Conservation (phyloP, 2,329 filamentous ascomycete species). For the Sordariomycetes sp. region DNA sequence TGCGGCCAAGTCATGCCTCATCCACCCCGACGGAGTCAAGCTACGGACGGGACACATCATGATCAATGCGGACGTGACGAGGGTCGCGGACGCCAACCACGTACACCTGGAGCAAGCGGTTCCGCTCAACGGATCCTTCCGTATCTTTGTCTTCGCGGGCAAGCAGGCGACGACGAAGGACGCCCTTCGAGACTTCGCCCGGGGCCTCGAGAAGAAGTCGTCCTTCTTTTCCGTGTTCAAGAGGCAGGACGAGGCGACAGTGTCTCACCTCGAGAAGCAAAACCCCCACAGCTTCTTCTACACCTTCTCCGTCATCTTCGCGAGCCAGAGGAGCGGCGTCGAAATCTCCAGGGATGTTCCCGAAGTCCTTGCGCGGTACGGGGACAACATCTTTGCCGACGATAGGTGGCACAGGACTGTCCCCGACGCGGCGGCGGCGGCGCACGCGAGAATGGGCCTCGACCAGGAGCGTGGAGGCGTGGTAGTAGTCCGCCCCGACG, state of each 20-base stretch:
- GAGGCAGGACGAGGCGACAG: constrained; percentile 46
- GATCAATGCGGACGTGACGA: constrained; percentile 69
- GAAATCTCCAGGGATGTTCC: constrained; percentile 66
- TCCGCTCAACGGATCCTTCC: constrained; percentile 78
- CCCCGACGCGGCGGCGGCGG: constrained; percentile 58
- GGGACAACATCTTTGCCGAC: constrained; percentile 77
- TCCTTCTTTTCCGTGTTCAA: constrained; percentile 65
- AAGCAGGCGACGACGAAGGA: constrained; percentile 43
- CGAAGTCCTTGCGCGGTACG: constrained; percentile 59
- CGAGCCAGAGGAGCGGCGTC: constrained; percentile 54
- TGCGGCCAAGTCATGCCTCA: constrained; percentile 57
- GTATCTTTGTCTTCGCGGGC: constrained; percentile 80
- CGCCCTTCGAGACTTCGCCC: constrained; percentile 61
- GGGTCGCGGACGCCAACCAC: constrained; percentile 79
- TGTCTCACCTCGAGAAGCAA: constrained; percentile 69
- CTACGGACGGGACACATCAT: constrained; percentile 67
- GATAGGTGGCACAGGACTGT: constrained; percentile 65
- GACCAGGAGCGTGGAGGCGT: constrained; percentile 64
- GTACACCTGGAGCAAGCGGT: constrained; percentile 87
- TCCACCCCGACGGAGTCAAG: constrained; percentile 54
- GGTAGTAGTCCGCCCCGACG: constrained; percentile 77
- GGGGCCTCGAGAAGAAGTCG: constrained; percentile 48
- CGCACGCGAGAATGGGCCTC: constrained; percentile 81
- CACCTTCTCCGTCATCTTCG: constrained; percentile 68
- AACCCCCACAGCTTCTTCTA: constrained; percentile 80